A percentile compares a stretch with the other conserved stretches of the same genome.
These are phyloP conservation scores for Clavispora asparagi DNA, from an alignment of 805 yeast species.

Conservation along the genomic window DNA sequence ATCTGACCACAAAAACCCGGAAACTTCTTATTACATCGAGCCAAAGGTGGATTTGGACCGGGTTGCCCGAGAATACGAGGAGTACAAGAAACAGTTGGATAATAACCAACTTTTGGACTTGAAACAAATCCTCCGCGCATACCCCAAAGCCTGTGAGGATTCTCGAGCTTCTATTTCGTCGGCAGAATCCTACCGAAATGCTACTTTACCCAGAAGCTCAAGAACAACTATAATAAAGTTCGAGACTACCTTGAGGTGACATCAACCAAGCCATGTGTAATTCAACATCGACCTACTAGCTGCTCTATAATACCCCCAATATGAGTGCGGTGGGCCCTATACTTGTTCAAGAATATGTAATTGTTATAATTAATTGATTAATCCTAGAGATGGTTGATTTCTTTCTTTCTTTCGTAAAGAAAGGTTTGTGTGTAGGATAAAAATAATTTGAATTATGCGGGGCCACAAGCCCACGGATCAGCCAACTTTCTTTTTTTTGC, in stretches of 20 bases:
- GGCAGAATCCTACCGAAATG: not conserved
- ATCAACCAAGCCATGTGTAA: no score
- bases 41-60: not conserved
- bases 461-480: no score
- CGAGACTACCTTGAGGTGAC: not conserved
- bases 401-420: no score
- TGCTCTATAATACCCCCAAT: no score
- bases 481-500: no score
- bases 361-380: no score
- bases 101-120: not conserved
- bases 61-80: not conserved
- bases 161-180: not conserved
- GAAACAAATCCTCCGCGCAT: not conserved
- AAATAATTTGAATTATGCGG: no score
- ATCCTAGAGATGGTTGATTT: no score
- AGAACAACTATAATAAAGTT: not conserved
- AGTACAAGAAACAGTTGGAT: not conserved
- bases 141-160: not conserved
- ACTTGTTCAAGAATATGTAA: no score
- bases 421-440: no score
- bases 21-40: not conserved
- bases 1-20: not conserved
- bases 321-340: not conserved
- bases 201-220: not conserved
- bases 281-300: no score